Evolutionary conservation across 305 asterid genomes (phyloP).

Genomic region (Euphrasia arctica): DNA sequence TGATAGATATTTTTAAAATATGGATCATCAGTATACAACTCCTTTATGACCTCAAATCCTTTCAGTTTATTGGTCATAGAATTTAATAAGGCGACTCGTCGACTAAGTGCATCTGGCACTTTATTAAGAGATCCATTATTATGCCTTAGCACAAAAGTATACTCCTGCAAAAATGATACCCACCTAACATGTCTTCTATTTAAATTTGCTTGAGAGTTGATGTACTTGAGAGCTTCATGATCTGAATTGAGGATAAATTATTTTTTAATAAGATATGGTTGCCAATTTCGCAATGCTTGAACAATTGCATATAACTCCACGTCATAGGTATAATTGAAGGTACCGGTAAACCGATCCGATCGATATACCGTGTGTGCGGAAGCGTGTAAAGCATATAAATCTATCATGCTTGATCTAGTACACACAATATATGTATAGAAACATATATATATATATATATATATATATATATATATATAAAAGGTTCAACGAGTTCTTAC

Average conservation of each 20-base stretch:
- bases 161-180: background rate
- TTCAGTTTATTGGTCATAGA: background rate
- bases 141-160: background rate
- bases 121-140: background rate
- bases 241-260: background rate
- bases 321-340: too few relatives aligned
- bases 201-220: background rate
- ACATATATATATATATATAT: too few relatives aligned
- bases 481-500: too few relatives aligned
- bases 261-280: background rate
- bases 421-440: too few relatives aligned
- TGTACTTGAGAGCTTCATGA: background rate
- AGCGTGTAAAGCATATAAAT: too few relatives aligned
- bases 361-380: too few relatives aligned
- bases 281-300: background rate
- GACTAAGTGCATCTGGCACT: background rate
- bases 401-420: too few relatives aligned
- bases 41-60: background rate
- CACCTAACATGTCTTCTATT: background rate
- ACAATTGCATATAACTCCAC: background rate
- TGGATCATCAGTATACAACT: background rate
- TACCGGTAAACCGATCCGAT: too few relatives aligned
- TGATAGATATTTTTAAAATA: background rate
- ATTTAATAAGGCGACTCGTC: background rate
- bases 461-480: too few relatives aligned